phyloP scores from a whole-genome alignment of 768 basidiomycete species.

The Holtermannia corniformis region DNA sequence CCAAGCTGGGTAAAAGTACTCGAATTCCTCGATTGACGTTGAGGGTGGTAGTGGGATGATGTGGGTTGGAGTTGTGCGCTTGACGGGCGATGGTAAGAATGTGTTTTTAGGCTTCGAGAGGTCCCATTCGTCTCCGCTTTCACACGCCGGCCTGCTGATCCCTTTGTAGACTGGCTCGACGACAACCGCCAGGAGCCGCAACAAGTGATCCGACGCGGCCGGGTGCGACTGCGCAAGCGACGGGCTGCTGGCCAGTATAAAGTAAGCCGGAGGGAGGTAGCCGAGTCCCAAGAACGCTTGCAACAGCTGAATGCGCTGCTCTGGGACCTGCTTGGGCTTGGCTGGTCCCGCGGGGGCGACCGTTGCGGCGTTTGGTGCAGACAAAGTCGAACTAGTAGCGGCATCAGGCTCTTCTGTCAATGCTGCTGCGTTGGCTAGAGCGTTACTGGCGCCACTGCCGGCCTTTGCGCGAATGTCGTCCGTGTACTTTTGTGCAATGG shows the following conservation, averaged over 20 bases:
- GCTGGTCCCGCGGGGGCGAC: constrained; percentile 43
- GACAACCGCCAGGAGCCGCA: constrained; percentile 63
- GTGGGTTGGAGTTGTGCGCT: neutral
- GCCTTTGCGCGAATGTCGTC: constrained; percentile 7
- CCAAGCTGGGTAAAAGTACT: constrained; percentile 90
- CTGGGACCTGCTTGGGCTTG: constrained; percentile 22
- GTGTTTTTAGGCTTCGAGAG: neutral
- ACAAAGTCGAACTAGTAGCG: constrained; percentile 43
- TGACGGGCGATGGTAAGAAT: neutral
- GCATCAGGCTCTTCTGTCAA: constrained; percentile 42
- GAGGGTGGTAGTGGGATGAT: constrained; percentile 60
- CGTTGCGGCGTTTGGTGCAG: constrained; percentile 41
- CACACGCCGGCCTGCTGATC: neutral
- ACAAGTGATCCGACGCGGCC: constrained; percentile 75
- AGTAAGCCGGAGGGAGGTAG: constrained; percentile 64
- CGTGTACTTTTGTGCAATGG: constrained; percentile 56
- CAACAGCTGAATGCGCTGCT: constrained; percentile 74
- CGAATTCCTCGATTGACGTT: constrained; percentile 63
- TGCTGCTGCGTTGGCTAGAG: constrained; percentile 43
- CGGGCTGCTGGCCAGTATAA: constrained; percentile 69
- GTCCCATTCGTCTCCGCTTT: neutral
- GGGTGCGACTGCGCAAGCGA: constrained; percentile 74
- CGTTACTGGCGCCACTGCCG: constrained; percentile 19
- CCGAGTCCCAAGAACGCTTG: constrained; percentile 77
- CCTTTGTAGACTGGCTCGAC: constrained; percentile 56